Conservation (phyloP, 257 asterid genomes). For the Salvia splendens region DNA sequence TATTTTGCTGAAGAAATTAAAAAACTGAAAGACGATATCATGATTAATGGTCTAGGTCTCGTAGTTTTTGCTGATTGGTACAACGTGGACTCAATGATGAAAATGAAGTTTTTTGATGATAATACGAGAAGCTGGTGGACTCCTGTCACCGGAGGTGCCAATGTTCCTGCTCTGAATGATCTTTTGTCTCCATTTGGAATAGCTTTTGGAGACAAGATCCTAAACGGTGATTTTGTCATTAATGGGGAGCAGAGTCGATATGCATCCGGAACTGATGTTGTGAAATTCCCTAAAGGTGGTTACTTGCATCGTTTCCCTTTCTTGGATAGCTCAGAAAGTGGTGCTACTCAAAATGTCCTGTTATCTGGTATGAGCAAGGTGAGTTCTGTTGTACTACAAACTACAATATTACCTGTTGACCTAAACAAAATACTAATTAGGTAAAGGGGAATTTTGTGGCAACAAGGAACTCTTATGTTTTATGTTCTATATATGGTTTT, state of each 20-base stretch:
- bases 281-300: slow-evolving; percentile 90
- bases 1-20: slow-evolving; percentile 77
- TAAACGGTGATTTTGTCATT: slow-evolving; percentile 90
- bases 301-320: slow-evolving; percentile 94
- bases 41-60: slow-evolving; percentile 70
- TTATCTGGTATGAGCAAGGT: slow-evolving; percentile 89
- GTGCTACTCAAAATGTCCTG: slow-evolving; percentile 85
- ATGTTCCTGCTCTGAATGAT: slow-evolving; percentile 92
- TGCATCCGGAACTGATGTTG: slow-evolving; percentile 94
- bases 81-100: slow-evolving; percentile 93
- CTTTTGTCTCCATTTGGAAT: slow-evolving; percentile 92
- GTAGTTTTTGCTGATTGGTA: slow-evolving; percentile 99
- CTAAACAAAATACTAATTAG: background rate
- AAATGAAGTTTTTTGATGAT: slow-evolving; percentile 96
- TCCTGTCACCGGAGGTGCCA: slow-evolving; percentile 96
- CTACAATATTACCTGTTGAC: slow-evolving; percentile 11
- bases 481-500: slow-evolving; percentile 1
- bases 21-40: slow-evolving; percentile 80
- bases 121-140: slow-evolving; percentile 99
- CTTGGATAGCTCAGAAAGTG: slow-evolving; percentile 95
- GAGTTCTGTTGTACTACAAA: slow-evolving; percentile 32
- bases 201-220: slow-evolving; percentile 95
- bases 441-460: background rate
- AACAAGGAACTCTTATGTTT: background rate
- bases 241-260: slow-evolving; percentile 91